Evolutionary conservation across 176 grass and related monocot species (phyloP), one percentile per base, ranked within the genome.

Genomic region (Areca catechu): DNA sequence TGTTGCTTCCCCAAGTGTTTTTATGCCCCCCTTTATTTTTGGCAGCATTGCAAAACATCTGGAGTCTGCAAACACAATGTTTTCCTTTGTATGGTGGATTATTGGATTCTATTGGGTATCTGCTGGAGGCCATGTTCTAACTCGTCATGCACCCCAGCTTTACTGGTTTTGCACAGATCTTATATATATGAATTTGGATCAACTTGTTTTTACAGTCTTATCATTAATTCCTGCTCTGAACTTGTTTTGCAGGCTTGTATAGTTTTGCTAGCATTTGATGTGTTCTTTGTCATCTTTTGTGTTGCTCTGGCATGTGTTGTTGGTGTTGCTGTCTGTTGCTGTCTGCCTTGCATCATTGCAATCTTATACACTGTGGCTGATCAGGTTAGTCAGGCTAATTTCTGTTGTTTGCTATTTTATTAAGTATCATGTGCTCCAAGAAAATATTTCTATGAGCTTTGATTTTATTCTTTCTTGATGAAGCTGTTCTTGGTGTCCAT

Each of bases 311-410:
- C 93, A 25, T 97, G 84, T 61, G 76, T 92, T 18, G 91, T 97
- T 63, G 93, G 93, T 48, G 91, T 97, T 60, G 93, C 83, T 74
- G 76, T 92, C 49, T 97, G 93, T 61, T 97, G 93, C 67, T 97
- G 93, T 69, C 77, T 97, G 12, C 93, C 93, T 72, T 97, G 93
- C 70, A 91, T 97, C 24, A 92, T 97, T 77, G 87, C 93, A 48
- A 78, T 97, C 66, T 53, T 97, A 1, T 97, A 97, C 61, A 83
- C 93, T 16, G 78, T 92, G 54, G 89, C 82, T 51, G 83, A 83
- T 62, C 84, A 97, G 93, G 93, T 92, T 80, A 62, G 57, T 52
- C 9, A 59, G 10, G 29, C 34, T 14, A 43, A 43, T 43, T 43
- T 14, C 34, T 43, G 15, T 55, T 22, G 18, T 58, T 21, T 19